Evolutionary conservation across 2,329 filamentous ascomycete species (phyloP), one percentile per base, ranked within the genome.

Genomic region (Talaromyces verruculosus): DNA sequence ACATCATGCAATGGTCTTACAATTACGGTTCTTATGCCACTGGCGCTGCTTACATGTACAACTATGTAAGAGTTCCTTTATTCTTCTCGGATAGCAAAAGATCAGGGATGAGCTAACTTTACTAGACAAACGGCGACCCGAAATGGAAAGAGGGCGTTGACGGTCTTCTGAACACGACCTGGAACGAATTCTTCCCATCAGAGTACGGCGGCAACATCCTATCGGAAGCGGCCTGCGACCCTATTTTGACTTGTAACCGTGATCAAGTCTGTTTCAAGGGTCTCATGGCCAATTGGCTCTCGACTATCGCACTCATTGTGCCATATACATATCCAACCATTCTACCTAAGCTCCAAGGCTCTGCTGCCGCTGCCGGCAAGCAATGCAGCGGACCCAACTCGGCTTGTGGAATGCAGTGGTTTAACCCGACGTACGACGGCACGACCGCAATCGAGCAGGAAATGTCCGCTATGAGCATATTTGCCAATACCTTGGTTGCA

Each of bases 231-330:
- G 82, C 85, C 11, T 90, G 88, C 72, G 88, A 90, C 72, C 76
- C 72, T 55, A 72, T 80, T 67, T 74, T 79, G 68, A 81, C 76
- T 15, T 89, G 88, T 77, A 85, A 88, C 74, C 80, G 84, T n/a
- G 87, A 90, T 68, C 86, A 89, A 75, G 83, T 82, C 55, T 84
- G 84, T 1, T 90, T 90, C 81, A 90, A 90, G 76, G 87, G 86
- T 11, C 89, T 88, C 72, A 80, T 89, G 5, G 79, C 84, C 0
- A 84, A 88, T 45, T 90, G 86, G 83, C 81, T 83, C 77, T 86
- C 84, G 15, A 80, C 83, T 3, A 82, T 85, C 4, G 83, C 82
- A 0, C 84, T 88, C 69, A 78, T 88, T 66, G 87, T 85, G 0
- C 87, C 87, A 0, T 87, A 83, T 70, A 85, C 84, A 2, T 76